Percentiles rank a stretch among this genome's conserved stretches.
These are phyloP conservation scores for Staphylotrichum tortipilum DNA, from an alignment of 495 filamentous ascomycete genomes.

Conservation along the genomic window DNA sequence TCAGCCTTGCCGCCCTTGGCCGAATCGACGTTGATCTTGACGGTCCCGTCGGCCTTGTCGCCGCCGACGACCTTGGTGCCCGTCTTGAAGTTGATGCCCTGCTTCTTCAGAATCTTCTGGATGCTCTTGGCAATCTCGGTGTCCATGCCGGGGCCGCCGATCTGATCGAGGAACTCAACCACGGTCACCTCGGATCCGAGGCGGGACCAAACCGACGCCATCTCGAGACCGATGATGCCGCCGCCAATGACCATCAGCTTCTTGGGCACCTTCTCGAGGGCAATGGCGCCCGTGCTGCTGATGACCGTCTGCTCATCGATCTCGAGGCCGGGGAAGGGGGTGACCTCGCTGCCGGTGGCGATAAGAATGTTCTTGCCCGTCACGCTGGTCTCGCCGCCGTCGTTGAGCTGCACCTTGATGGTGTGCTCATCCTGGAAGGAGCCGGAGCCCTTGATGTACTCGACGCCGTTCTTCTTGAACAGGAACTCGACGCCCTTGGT, in stretches of 20 bases:
- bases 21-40: slow-evolving; percentile 79
- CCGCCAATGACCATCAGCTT: slow-evolving; percentile 97
- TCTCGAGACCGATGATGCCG: slow-evolving; percentile 97
- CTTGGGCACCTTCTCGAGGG: slow-evolving; percentile 83
- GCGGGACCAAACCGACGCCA: slow-evolving; percentile 96
- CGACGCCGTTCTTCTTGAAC: slow-evolving; percentile 97
- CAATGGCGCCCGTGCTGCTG: slow-evolving; percentile 90
- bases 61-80: slow-evolving; percentile 88
- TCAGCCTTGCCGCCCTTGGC: slow-evolving; percentile 95
- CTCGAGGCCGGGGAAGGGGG: slow-evolving; percentile 89
- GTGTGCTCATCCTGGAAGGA: slow-evolving; percentile 85
- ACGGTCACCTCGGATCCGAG: slow-evolving; percentile 92
- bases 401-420: slow-evolving; percentile 76
- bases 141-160: slow-evolving; percentile 97
- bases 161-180: slow-evolving; percentile 91
- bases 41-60: slow-evolving; percentile 63
- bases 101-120: slow-evolving; percentile 90
- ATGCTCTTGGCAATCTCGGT: slow-evolving; percentile 82
- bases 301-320: slow-evolving; percentile 97
- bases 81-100: slow-evolving; percentile 97
- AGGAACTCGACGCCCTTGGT: slow-evolving; percentile 97
- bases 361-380: slow-evolving; percentile 95
- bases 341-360: slow-evolving; percentile 87
- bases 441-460: slow-evolving; percentile 89
- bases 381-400: slow-evolving; percentile 78